Conservation (phyloP, 1,284 basidiomycete species). For the Erythrobasidium hasegawianum region DNA sequence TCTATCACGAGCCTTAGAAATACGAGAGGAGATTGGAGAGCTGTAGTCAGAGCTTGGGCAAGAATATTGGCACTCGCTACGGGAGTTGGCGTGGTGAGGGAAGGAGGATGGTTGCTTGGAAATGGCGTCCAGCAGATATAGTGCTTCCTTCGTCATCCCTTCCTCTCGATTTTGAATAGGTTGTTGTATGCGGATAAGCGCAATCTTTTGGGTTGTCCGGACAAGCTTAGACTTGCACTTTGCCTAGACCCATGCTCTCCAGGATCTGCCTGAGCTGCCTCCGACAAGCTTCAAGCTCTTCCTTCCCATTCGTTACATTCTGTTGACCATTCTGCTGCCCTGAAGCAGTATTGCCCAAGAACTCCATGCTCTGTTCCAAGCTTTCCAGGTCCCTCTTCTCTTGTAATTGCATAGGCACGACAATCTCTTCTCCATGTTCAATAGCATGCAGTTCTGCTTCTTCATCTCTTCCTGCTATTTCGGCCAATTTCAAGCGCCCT, state of each 20-base stretch:
- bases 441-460: slow-evolving; percentile 68
- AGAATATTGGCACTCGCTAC: slow-evolving; percentile 33
- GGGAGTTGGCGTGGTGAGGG: slow-evolving; percentile 18
- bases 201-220: no score
- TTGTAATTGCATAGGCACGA: slow-evolving; percentile 38
- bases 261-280: slow-evolving; percentile 31
- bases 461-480: slow-evolving; percentile 64
- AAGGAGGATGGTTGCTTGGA: slow-evolving; percentile 14
- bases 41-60: slow-evolving; percentile 27
- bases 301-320: slow-evolving; percentile 19
- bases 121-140: neutral
- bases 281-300: slow-evolving; percentile 32
- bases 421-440: slow-evolving; percentile 50
- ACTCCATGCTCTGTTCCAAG: slow-evolving; percentile 38
- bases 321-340: neutral
- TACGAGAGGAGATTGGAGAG: slow-evolving; percentile 29
- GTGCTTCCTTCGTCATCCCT: neutral
- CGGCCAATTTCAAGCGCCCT: slow-evolving; percentile 59
- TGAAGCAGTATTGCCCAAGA: neutral
- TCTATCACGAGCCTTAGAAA: slow-evolving; percentile 23
- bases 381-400: slow-evolving; percentile 44
- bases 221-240: neutral
- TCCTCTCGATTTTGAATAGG: neutral
- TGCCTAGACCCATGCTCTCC: slow-evolving; percentile 33
- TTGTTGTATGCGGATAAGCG: no score